Percentiles rank a stretch among this genome's conserved stretches.
phyloP scores from a whole-genome alignment of 177 flowering plant species.

The Tripterygium wilfordii region DNA sequence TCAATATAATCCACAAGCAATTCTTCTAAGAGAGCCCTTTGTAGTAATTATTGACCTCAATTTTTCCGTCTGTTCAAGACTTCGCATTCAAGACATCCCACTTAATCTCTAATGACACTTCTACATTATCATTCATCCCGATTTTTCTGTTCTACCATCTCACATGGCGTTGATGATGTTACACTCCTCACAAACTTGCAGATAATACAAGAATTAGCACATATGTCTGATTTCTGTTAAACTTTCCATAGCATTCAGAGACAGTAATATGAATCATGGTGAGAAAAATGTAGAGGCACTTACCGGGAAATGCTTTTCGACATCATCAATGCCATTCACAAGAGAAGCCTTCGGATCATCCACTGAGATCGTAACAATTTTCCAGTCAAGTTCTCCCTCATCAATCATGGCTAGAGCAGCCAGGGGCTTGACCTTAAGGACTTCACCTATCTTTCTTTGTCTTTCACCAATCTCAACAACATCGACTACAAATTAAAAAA shows the following conservation, averaged over 20 bases:
- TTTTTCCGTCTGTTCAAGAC: no score
- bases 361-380: constrained; percentile 87
- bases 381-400: constrained; percentile 99
- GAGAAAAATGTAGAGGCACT: not conserved
- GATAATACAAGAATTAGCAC: no score
- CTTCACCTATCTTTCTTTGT: constrained; percentile 53
- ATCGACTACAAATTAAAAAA: constrained; percentile 47
- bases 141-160: no score
- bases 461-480: constrained; percentile 93
- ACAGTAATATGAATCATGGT: not conserved
- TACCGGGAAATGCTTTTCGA: constrained; percentile 97
- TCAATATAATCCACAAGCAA: no score
- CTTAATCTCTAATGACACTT: no score
- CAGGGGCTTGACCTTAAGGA: constrained; percentile 74
- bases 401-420: constrained; percentile 98
- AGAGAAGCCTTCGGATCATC: constrained; percentile 89
- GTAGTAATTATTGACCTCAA: no score
- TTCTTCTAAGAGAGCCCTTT: no score
- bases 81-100: no score
- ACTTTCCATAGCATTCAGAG: not conserved
- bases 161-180: no score
- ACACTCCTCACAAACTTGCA: no score
- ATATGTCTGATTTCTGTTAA: no score
- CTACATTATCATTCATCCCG: no score
- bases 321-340: constrained; percentile 78